A percentile compares a stretch with the other conserved stretches of the same genome.
Conservation (phyloP, 1,284 basidiomycete species). For the Sanghuangporus weigelae region DNA sequence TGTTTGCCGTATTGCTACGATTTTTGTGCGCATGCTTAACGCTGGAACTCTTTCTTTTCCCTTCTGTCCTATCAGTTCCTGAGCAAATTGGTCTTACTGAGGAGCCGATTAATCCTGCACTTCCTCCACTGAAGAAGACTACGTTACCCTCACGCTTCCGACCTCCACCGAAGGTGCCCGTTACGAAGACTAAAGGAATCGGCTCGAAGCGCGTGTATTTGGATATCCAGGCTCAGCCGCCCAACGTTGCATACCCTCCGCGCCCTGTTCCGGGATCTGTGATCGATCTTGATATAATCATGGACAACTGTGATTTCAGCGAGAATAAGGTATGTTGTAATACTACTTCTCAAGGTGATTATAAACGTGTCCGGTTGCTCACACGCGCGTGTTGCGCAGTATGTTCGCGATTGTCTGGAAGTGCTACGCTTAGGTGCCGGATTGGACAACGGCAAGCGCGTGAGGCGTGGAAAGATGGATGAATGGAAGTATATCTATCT, state of each 20-base stretch:
- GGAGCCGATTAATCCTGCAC: conserved; percentile 64
- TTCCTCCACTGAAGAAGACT: conserved; percentile 45
- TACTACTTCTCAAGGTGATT: too few relatives aligned
- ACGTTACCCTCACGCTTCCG: conserved; percentile 41
- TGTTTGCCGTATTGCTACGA: not conserved
- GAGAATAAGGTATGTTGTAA: conserved; percentile 58
- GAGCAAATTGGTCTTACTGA: conserved; percentile 56
- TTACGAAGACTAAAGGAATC: conserved; percentile 52
- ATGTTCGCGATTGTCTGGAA: conserved; percentile 75
- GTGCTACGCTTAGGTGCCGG: conserved; percentile 62
- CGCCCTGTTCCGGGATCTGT: conserved; percentile 78
- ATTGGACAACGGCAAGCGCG: conserved; percentile 53
- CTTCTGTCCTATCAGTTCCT: conserved; percentile 50
- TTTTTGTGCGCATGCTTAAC: not conserved
- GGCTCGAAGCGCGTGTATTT: conserved; percentile 77
- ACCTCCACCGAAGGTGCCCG: conserved; percentile 34
- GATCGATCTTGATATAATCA: conserved; percentile 80
- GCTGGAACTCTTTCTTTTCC: not conserved
- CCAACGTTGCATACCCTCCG: conserved; percentile 70
- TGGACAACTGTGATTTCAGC: conserved; percentile 87
- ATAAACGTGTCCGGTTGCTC: conserved; percentile 3
- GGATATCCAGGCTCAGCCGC: conserved; percentile 54
- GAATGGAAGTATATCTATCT: conserved; percentile 64
- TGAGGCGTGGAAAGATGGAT: conserved; percentile 53
- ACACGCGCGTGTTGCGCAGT: conserved; percentile 33